Conservation (phyloP, 2,329 filamentous ascomycete genomes). For the Blumeriella jaapii region DNA sequence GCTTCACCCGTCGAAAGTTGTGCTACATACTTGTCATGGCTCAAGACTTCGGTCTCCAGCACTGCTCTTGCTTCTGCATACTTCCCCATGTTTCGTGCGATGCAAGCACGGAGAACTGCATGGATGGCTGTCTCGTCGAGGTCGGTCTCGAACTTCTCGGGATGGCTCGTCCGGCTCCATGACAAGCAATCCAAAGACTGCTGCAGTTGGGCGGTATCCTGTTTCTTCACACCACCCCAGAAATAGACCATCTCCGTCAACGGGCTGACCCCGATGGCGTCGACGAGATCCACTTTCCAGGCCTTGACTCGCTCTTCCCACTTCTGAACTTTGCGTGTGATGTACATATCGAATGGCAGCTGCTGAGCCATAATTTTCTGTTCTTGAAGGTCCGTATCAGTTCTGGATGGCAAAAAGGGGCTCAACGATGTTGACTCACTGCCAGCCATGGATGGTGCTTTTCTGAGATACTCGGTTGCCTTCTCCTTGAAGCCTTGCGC, state of each 20-base stretch:
- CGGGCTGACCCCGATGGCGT: conserved; percentile 72
- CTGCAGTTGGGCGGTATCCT: conserved; percentile 54
- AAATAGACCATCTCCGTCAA: conserved; percentile 87
- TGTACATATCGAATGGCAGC: conserved; percentile 80
- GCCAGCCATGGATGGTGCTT: conserved; percentile 62
- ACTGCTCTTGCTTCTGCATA: conserved; percentile 53
- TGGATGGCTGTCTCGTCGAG: conserved; percentile 52
- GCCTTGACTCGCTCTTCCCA: conserved; percentile 71
- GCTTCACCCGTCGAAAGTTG: not conserved
- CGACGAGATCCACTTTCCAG: conserved; percentile 56
- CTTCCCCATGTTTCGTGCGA: conserved; percentile 51
- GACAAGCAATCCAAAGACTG: conserved; percentile 49
- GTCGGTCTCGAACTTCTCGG: conserved; percentile 39
- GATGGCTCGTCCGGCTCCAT: conserved; percentile 46
- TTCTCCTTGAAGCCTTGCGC: conserved; percentile 47
- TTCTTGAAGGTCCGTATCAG: conserved; percentile 27
- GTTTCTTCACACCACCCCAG: conserved; percentile 82
- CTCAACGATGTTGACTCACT: conserved; percentile 28
- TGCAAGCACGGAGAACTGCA: conserved; percentile 52
- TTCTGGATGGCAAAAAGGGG: not conserved
- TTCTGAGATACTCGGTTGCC: conserved; percentile 59
- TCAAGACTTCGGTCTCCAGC: conserved; percentile 51
- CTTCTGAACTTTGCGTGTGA: conserved; percentile 72
- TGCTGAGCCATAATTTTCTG: conserved; percentile 85
- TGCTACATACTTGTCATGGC: conserved; percentile 46